These are phyloP conservation scores for Suillus bovinus DNA, from an alignment of 768 basidiomycete species.

Conservation along the genomic window DNA sequence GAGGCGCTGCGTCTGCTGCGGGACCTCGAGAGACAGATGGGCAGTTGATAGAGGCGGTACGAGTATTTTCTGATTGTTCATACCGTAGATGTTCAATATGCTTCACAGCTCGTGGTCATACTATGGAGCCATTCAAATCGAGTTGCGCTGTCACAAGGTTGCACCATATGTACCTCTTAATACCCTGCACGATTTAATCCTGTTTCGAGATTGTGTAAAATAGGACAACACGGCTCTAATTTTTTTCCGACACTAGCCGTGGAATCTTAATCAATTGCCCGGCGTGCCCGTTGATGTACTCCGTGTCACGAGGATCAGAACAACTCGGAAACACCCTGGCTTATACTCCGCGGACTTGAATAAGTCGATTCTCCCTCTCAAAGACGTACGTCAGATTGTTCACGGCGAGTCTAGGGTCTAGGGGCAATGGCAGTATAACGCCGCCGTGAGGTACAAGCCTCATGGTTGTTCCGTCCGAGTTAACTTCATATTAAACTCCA, in stretches of 20 bases:
- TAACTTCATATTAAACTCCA: neutral
- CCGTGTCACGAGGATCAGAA: neutral
- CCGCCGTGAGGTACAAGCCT: neutral
- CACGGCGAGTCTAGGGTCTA: neutral
- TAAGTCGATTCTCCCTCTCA: neutral
- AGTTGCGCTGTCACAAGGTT: neutral
- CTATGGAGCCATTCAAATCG: neutral
- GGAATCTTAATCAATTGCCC: neutral
- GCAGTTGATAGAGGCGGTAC: neutral
- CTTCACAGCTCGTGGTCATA: neutral
- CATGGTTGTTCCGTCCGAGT: neutral
- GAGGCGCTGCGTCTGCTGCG: conserved; percentile 21
- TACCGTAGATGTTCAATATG: neutral
- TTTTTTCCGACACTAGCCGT: neutral
- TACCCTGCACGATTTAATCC: neutral
- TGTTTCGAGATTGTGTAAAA: too few relatives aligned
- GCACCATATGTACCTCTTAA: neutral
- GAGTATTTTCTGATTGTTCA: neutral
- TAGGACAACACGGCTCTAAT: neutral
- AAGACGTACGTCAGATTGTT: neutral
- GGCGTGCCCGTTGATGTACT: neutral
- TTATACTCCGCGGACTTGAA: neutral
- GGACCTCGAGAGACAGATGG: conserved; percentile 15
- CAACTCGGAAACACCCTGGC: neutral
- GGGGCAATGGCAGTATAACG: neutral